Evolutionary conservation across 768 basidiomycete genomes (phyloP).

Genomic region (Boletales sp.): DNA sequence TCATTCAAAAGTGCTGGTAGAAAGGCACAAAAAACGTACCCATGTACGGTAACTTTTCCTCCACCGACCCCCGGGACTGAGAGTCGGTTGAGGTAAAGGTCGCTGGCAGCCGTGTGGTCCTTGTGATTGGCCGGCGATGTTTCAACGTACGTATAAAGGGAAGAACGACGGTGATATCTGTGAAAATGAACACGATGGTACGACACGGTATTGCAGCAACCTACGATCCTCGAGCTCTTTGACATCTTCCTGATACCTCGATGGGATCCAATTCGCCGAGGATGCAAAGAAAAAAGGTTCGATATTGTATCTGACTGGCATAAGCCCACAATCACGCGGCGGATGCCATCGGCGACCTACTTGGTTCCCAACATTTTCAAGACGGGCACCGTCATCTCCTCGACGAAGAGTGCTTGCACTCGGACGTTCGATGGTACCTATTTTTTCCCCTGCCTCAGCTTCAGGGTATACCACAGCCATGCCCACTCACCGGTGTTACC

Average conservation of each 20-base stretch:
- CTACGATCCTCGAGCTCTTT: constrained; percentile 36
- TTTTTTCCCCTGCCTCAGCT: not conserved
- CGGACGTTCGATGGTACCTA: constrained; percentile 27
- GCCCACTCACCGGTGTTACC: constrained; percentile 20
- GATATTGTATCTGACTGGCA: constrained; percentile 32
- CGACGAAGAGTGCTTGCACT: constrained; percentile 37
- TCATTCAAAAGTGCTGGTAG: not conserved
- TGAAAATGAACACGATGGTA: not conserved
- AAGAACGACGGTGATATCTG: constrained; percentile 43
- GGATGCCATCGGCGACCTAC: constrained; percentile 17
- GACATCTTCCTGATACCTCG: constrained; percentile 38
- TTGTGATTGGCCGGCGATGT: constrained; percentile 20
- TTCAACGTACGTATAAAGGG: constrained; percentile 39
- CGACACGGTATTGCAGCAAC: constrained; percentile 14
- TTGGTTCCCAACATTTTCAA: constrained; percentile 39
- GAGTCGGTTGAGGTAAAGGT: constrained; percentile 7
- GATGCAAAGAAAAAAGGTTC: constrained; percentile 46
- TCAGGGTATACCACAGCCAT: not conserved
- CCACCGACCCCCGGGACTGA: not conserved
- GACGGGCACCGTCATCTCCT: constrained; percentile 32
- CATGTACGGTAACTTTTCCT: constrained; percentile 5
- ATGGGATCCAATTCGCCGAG: constrained; percentile 39
- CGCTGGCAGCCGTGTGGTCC: constrained; percentile 7
- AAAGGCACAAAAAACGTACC: constrained; percentile 3
- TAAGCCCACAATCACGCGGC: not conserved